Evolutionary conservation across 306 rosid genomes (phyloP), one percentile per base, ranked within the genome.

Genomic region (Myrica gale): DNA sequence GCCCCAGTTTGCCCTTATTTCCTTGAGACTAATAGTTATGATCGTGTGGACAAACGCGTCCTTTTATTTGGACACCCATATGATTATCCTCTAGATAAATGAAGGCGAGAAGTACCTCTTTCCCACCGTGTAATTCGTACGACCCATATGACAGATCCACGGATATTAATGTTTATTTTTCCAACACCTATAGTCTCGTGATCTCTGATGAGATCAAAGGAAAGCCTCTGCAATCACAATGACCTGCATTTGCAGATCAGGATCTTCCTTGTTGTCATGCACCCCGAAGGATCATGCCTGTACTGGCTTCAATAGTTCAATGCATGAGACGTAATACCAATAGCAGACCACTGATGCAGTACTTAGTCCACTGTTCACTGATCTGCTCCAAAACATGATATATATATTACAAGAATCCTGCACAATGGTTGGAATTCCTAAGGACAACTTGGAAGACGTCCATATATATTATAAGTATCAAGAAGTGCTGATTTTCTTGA

Each of bases 81-180:
- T n/a, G n/a, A n/a, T n/a, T n/a, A n/a, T n/a, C n/a, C n/a, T n/a
- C 6, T 13, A 7, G 19, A 9, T 58, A n/a, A 37, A 63, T 20
- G n/a, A 58, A 74, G 62, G 76, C 67, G 41, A 76, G 70, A 77
- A 75, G 68, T 67, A 37, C 19, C 16, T 20, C 12, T 46, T 73
- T 74, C 76, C 84, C 80, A 32, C 37, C 86, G 82, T 75, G 81
- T 80, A 84, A 65, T 74, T 68, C 42, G 67, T 75, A 81, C 76
- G 56, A 19, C 81, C 82, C 84, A 81, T 77, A 82, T 74, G 76
- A 79, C 71, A 76, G 81, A 85, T 79, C 76, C 81, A 56, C 63
- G 13, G 26, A 16, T n/a, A n/a, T n/a, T n/a, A 20, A 63, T 44
- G 39, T 53, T 53, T 26, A 69, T 23, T 69, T 37, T 16, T 78